Base-by-base conservation (phyloP, 2,329 filamentous ascomycete species). In the Beauveria caledonica region DNA sequence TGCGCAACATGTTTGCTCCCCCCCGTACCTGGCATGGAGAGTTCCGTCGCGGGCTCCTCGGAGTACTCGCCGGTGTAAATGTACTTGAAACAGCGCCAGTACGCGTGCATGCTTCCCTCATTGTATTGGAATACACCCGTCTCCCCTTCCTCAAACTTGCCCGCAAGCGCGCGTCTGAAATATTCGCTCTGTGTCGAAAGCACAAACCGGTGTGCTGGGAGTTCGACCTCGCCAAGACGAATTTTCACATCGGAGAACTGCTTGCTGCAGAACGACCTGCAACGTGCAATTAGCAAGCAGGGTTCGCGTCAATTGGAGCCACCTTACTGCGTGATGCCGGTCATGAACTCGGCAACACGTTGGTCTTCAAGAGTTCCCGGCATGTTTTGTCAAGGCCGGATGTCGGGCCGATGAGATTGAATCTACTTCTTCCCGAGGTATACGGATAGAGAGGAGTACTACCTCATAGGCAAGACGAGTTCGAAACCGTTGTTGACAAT, bases 71-170 rank as follows among this genome's bases (percentile, higher is more conserved):
- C 62, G 1, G 62, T 63, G n/a, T 64, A 64, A 4, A 62, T 61
- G 50, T 61, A 64, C 45, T 56, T 17, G 21, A 64, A 57, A 9
- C 49, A 27, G 15, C 61, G 57, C 61, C 61, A 64, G 46, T 64
- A 44, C 3, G 61, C 62, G 17, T 62, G 61, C 58, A 62, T 57
- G 48, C 58, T 61, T 15, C 54, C 61, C 2, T 60, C 44, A 3
- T 13, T 40, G 25, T 39, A 63, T 10, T 50, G 15, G 8, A 63
- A 61, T 13, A 17, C 17, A 13, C 40, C 10, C 1, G 40, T 46
- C 10, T 21, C 2, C 3, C 17, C 40, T 6, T 55, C 25, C 5
- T 15, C 11, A 7, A 55, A 23, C 5, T 36, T 23, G n/a, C 40
- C 3, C 21, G 17, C 4, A 1, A 55, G 53, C 2, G 53, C 53